Evolutionary conservation across 2,329 filamentous ascomycete species (phyloP).

Genomic region (Fusarium equiseti): DNA sequence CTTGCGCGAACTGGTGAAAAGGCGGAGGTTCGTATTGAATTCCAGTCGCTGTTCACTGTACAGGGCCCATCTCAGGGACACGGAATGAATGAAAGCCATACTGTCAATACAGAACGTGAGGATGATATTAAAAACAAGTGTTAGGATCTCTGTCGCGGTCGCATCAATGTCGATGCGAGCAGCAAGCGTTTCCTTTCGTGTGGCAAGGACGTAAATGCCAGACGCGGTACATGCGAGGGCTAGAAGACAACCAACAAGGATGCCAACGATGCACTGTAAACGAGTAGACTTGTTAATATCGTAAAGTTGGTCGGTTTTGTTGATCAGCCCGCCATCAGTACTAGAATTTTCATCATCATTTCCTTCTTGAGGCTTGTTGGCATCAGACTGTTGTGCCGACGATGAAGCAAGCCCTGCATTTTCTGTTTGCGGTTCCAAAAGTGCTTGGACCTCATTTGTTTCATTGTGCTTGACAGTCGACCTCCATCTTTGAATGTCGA

Average conservation of each 20-base stretch:
- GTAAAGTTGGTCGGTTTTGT: neutral
- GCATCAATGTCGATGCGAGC: neutral
- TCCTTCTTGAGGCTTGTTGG: neutral
- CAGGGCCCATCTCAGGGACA: neutral
- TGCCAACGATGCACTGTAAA: neutral
- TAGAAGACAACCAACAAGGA: neutral
- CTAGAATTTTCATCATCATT: neutral
- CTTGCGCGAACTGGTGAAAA: neutral
- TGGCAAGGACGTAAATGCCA: neutral
- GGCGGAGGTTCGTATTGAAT: neutral
- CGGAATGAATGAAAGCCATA: neutral
- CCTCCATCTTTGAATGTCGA: neutral
- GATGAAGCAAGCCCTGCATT: neutral
- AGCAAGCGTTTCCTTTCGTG: neutral
- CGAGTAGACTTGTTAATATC: neutral
- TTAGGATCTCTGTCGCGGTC: neutral
- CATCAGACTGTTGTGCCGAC: accelerated
- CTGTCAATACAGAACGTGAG: neutral
- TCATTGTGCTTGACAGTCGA: neutral
- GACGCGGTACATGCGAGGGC: neutral
- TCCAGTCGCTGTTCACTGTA: neutral
- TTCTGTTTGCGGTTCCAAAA: neutral
- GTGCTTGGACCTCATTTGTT: neutral
- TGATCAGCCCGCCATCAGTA: neutral
- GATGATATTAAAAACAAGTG: neutral